phyloP scores from a whole-genome alignment of 2,329 filamentous ascomycete genomes.

The Metarhizium brunneum region DNA sequence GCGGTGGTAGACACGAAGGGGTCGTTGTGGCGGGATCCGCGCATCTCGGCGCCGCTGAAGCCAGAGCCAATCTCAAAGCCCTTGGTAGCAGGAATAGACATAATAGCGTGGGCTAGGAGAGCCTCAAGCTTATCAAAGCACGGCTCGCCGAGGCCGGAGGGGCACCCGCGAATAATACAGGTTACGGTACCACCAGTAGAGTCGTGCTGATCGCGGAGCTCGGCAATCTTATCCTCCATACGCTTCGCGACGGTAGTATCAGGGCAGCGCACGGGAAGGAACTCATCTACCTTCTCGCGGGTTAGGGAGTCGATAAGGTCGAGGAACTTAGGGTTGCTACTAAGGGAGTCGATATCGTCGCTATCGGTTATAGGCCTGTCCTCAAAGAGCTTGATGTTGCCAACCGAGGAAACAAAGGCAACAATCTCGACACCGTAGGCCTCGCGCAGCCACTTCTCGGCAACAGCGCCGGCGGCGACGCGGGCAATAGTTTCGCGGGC shows the following conservation, averaged over 20 bases:
- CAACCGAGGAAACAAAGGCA: constrained; percentile 81
- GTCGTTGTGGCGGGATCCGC: constrained; percentile 88
- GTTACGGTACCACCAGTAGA: constrained; percentile 93
- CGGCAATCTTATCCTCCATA: constrained; percentile 74
- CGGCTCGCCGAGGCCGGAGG: constrained; percentile 82
- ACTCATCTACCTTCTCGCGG: constrained; percentile 69
- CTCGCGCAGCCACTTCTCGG: constrained; percentile 80
- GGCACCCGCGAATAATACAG: constrained; percentile 81
- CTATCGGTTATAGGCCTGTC: constrained; percentile 7
- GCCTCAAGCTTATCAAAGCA: constrained; percentile 96
- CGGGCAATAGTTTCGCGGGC: constrained; percentile 93
- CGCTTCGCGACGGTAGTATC: constrained; percentile 51
- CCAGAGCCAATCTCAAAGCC: constrained; percentile 93
- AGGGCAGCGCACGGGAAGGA: constrained; percentile 83
- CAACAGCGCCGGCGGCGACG: constrained; percentile 84
- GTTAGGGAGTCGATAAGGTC: constrained; percentile 62
- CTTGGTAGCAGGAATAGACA: constrained; percentile 90
- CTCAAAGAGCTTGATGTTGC: constrained; percentile 35
- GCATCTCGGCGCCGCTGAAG: constrained; percentile 77
- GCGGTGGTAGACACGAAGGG: constrained; percentile 34
- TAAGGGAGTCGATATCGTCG: constrained; percentile 33
- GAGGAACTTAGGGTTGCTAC: constrained; percentile 75
- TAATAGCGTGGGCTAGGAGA: constrained; percentile 83
- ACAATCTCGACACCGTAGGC: constrained; percentile 85
- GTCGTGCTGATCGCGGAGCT: constrained; percentile 70